A percentile compares a stretch with the other conserved stretches of the same genome.
phyloP scores from a whole-genome alignment of 306 rosid genomes.

The Quercus alba region DNA sequence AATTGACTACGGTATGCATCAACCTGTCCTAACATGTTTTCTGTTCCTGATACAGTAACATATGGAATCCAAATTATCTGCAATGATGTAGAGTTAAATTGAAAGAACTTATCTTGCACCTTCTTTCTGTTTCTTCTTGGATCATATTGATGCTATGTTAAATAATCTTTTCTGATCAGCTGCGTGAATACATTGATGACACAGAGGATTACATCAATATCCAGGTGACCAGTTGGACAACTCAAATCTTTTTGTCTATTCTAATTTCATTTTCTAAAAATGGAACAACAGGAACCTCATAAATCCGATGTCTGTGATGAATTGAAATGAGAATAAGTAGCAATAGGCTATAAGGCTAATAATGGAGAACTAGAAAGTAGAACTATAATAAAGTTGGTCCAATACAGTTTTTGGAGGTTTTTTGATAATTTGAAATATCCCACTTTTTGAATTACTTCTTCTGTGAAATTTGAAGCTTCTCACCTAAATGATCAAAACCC shows the following conservation, averaged over 20 bases:
- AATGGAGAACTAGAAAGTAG: neutral
- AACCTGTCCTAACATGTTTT: neutral
- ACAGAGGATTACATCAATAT: conserved; percentile 88
- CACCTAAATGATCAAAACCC: neutral
- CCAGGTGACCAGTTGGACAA: conserved; percentile 48
- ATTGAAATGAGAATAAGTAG: neutral
- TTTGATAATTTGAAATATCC: neutral
- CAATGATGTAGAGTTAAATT: neutral
- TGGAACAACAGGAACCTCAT: neutral
- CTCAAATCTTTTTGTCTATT: neutral
- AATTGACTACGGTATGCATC: conserved; percentile 60
- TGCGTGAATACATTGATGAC: conserved; percentile 80
- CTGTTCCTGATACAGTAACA: neutral
- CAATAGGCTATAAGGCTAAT: neutral
- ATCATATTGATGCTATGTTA: neutral
- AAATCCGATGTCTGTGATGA: neutral
- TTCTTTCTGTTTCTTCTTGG: neutral
- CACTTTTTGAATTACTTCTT: neutral
- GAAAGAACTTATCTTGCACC: neutral
- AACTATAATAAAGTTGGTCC: neutral
- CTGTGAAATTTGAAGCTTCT: neutral
- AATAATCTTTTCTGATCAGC: conserved; percentile 29
- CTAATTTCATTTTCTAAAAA: neutral
- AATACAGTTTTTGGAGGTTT: neutral
- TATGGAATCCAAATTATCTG: neutral